phyloP scores from a whole-genome alignment of 495 filamentous ascomycete species.

The Hyaloscypha finlandica region DNA sequence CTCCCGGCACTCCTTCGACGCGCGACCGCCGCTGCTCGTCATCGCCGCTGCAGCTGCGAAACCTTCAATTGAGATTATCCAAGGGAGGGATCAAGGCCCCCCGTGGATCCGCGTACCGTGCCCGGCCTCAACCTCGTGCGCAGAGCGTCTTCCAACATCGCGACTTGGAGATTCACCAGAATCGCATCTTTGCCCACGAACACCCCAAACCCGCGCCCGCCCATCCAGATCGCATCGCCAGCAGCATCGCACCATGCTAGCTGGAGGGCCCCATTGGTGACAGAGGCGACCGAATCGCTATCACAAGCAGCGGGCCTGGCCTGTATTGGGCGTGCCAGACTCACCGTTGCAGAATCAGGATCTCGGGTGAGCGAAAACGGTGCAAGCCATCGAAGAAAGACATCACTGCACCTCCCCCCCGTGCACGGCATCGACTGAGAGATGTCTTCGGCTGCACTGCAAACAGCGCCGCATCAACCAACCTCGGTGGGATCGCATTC shows the following conservation, averaged over 20 bases:
- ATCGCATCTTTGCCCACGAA: background rate
- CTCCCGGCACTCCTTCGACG: background rate
- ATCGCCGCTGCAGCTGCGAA: background rate
- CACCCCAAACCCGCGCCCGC: background rate
- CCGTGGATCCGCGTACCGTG: background rate
- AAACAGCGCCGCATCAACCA: slow-evolving; percentile 54
- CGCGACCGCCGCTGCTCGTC: background rate
- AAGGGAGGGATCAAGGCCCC: background rate
- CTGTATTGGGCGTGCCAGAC: slow-evolving; percentile 13
- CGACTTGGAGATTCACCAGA: background rate
- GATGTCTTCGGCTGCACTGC: slow-evolving; percentile 60
- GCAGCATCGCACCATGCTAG: slow-evolving; percentile 32
- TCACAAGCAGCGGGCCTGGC: slow-evolving; percentile 28
- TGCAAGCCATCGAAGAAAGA: slow-evolving; percentile 13
- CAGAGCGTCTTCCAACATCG: background rate
- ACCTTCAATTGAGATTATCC: background rate
- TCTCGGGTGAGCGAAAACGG: background rate
- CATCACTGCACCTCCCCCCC: slow-evolving; percentile 10
- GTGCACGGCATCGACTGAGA: slow-evolving; percentile 24
- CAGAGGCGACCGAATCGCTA: slow-evolving; percentile 30
- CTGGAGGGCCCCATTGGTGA: slow-evolving; percentile 33
- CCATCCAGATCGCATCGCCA: slow-evolving; percentile 10
- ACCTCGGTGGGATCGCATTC: slow-evolving; percentile 49
- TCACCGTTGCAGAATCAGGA: slow-evolving; percentile 10
- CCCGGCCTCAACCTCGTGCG: background rate